Evolutionary conservation across 108 stramenopile species (phyloP), one percentile per base, ranked within the genome.

Genomic region (Nitzschia sp.): DNA sequence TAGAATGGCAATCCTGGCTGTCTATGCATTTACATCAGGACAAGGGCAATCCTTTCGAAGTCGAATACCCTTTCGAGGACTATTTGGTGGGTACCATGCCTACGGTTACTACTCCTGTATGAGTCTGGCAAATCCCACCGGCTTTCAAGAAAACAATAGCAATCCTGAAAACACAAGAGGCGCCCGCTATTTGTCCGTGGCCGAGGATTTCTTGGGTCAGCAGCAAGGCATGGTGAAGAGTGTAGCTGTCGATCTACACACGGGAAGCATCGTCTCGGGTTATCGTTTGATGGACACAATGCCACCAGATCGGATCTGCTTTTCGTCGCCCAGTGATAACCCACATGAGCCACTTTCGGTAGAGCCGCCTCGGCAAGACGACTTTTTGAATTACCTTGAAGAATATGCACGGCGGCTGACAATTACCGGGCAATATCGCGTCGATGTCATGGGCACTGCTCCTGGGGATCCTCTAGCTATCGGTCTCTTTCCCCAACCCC

Each of bases 51-150:
- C 45, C 13, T 22, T 22, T 3, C 19, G 58, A 16, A 30, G 4
- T 23, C 30, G 17, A 29, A 60, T 19, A 2, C 21, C 65, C 5
- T 58, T 56, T 55, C 30, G 38, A 56, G 84, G 80, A 1, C 57
- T 86, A 3, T 81, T 86, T 55, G 85, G 85, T 13, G 82, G 85
- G 22, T 86, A 72, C 58, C 38, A 46, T 21, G 80, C 71, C 0
- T 81, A 86, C 41, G 62, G 75, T 45, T 38, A 44, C 36, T 44
- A 35, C 19, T 79, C 66, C 1, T 48, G 30, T 33, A 64, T 58
- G 35, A 8, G 34, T 32, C 67, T 75, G 57, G 17, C n/a, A 29
- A 0, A 44, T 11, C 63, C 65, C 21, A 41, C 38, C 6, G 6
- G 9, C 38, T 9, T 41, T 41, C 38, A 13, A 41, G 38, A 41